Base-by-base conservation (phyloP, 495 filamentous ascomycete genomes). In the Penicillium steckii region DNA sequence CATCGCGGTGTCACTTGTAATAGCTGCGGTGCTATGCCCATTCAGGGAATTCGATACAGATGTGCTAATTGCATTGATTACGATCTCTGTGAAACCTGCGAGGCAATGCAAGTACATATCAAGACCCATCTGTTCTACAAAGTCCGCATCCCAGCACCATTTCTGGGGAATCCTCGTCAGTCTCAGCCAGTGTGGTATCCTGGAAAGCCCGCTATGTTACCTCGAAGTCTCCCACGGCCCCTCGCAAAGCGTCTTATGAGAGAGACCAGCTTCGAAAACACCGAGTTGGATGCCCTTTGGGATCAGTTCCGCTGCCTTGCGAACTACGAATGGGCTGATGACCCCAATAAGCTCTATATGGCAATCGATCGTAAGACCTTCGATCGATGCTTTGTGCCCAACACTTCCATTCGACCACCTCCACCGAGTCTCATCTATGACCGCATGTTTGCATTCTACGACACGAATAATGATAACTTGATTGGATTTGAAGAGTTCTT, bases 101-200 rank as follows among this genome's bases (percentile, higher is more conserved):
- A 97, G 70, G 84, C 88, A 4, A 83, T 89, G 65, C 84, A 88
- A 46, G 75, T 90, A 1, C 95, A 99, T 65, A 83, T 80, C 53
- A 95, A 93, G 70, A 95, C 91, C 0, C 94, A 98, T 72, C 75
- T 98, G 37, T 96, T 98, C 76, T 95, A 93, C 76, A 97, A 97
- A 68, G 86, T 92, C 48, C 80, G 82, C 12, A 85, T 91, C 30
- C 89, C 89, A 6, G 81, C 84, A 3, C 85, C 87, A 0, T 85
- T 83, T 53, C 69, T 88, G 27, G 81, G 84, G 3, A 84, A 81
- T 38, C 81, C 83, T 9, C 72, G 79, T 44, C 83, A 91, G 63
- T 83, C 84, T 10, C 85, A 89, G 56, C 85, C 88, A 3, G 82
- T 90, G 3, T 93, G 88, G 85, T 97, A 97, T 66, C 88, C 95